Base-by-base conservation (phyloP, 805 yeast species). In the Millerago galiae region DNA sequence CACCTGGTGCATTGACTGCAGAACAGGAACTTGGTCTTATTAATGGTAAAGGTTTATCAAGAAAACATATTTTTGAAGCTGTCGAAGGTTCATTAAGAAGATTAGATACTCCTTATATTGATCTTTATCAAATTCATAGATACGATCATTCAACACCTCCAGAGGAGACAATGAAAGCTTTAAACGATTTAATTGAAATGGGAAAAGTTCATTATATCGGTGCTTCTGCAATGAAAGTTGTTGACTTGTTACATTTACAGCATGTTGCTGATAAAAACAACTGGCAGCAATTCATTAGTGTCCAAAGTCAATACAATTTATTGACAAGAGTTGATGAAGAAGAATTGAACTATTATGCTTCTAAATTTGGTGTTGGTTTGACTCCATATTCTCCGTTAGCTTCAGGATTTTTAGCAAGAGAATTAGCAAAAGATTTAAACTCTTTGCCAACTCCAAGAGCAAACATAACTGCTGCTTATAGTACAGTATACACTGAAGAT, bases 361-460 rank as follows among this genome's bases (percentile, higher is more conserved):
- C 70, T 24, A 63, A 62, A 37, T 71, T 71, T 13, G 73, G 73
- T 15, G 73, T 81, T 34, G 82, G 79, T 2, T 41, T 78, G 25
- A 73, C 77, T 45, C 84, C 84, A 8, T 80, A 77, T 75, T 70
- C 79, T 13, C 83, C 83, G 30, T 58, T 69, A 44, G 77, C 77
- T 11, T 59, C 72, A 46, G 85, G 85, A 4, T 30, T 70, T 4
- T 61, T 80, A 34, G 69, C 81, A 1, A 67, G 80, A 46, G 78
- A 83, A 1, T 51, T 52, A 25, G 41, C 40, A 3, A 33, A 40
- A 5, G 43, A 56, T 12, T 12, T 13, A n/a, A 45, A 44, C 3
- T 6, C 41, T 10, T 30, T 42, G 5, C 15, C 40, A 41, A 50
- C 49, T 5, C 13, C 8, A 5, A 47, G 51, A 41, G 48, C 46